Conservation (phyloP, 2,329 filamentous ascomycete genomes). For the Penicillium sp. region DNA sequence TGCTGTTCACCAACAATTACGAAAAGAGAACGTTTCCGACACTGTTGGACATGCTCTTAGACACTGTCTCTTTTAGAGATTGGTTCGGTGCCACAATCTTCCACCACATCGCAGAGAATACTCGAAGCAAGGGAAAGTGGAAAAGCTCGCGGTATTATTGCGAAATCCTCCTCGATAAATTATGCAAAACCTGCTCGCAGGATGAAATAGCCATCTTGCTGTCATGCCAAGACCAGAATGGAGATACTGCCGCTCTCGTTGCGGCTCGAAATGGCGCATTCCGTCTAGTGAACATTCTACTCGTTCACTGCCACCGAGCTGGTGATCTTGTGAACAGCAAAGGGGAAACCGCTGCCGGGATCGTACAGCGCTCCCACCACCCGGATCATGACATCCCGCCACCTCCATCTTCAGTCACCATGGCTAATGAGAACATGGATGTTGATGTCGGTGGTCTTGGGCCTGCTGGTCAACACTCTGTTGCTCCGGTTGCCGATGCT, state of each 20-base stretch:
- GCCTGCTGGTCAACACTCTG: constrained; percentile 34
- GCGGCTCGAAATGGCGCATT: constrained; percentile 86
- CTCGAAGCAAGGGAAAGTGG: constrained; percentile 81
- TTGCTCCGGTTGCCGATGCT: constrained; percentile 38
- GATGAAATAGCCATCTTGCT: constrained; percentile 76
- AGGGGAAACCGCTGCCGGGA: constrained; percentile 79
- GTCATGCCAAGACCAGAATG: constrained; percentile 79
- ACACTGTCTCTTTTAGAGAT: constrained; percentile 79
- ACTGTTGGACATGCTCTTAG: constrained; percentile 79
- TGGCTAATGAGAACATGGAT: constrained; percentile 41
- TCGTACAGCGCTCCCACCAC: constrained; percentile 74
- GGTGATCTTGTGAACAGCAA: constrained; percentile 81
- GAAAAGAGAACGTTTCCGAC: constrained; percentile 89
- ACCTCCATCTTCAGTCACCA: constrained; percentile 68
- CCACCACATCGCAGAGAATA: constrained; percentile 90
- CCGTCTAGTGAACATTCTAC: constrained; percentile 68
- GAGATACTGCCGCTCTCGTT: constrained; percentile 87
- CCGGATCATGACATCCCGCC: constrained; percentile 65
- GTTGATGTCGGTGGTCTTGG: constrained; percentile 25
- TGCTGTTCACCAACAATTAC: constrained; percentile 95
- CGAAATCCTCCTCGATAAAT: constrained; percentile 83
- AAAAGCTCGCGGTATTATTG: constrained; percentile 91
- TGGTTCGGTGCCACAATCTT: constrained; percentile 84
- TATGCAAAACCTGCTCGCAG: constrained; percentile 75
- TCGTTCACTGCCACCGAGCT: constrained; percentile 71